These are phyloP conservation scores for Microbotryomycetes sp. DNA, from an alignment of 1,284 basidiomycete species.

Conservation along the genomic window DNA sequence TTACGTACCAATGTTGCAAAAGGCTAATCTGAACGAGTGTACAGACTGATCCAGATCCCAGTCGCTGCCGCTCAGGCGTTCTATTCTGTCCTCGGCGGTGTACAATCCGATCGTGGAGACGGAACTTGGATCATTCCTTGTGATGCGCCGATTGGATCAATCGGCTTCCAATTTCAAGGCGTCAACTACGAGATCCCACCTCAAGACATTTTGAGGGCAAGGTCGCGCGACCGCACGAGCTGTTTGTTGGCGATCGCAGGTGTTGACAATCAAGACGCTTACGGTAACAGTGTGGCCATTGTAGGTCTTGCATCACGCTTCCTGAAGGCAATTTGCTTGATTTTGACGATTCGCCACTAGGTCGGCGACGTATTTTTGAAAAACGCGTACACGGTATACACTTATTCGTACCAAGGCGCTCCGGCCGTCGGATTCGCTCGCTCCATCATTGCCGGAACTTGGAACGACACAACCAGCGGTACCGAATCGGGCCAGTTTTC, in stretches of 20 bases:
- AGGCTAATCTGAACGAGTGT: too few relatives aligned
- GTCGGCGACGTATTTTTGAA: slow-evolving; percentile 7
- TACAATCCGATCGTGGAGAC: neutral
- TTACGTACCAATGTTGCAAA: too few relatives aligned
- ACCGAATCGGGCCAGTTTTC: neutral
- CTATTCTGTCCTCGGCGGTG: slow-evolving; percentile 8
- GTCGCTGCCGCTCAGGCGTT: neutral
- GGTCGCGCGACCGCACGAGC: slow-evolving; percentile 2
- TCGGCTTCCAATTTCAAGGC: slow-evolving; percentile 7
- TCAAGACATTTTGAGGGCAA: slow-evolving; percentile 9
- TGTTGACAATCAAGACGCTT: slow-evolving; percentile 2
- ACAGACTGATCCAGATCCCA: slow-evolving; percentile 15
- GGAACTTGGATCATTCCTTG: slow-evolving; percentile 11
- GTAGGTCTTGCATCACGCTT: neutral
- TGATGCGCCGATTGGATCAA: neutral
- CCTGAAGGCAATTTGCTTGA: neutral
- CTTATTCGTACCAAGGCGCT: neutral
- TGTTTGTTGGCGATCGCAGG: slow-evolving; percentile 11
- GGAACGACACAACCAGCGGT: slow-evolving; percentile 1
- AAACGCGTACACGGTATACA: neutral
- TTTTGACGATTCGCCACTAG: neutral
- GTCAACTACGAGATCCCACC: slow-evolving; percentile 8
- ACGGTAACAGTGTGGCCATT: neutral
- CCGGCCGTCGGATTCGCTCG: neutral
- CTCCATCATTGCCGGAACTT: slow-evolving; percentile 5